These are phyloP conservation scores for Calonectria pauciramosa DNA, from an alignment of 2,329 filamentous ascomycete species.

Conservation along the genomic window DNA sequence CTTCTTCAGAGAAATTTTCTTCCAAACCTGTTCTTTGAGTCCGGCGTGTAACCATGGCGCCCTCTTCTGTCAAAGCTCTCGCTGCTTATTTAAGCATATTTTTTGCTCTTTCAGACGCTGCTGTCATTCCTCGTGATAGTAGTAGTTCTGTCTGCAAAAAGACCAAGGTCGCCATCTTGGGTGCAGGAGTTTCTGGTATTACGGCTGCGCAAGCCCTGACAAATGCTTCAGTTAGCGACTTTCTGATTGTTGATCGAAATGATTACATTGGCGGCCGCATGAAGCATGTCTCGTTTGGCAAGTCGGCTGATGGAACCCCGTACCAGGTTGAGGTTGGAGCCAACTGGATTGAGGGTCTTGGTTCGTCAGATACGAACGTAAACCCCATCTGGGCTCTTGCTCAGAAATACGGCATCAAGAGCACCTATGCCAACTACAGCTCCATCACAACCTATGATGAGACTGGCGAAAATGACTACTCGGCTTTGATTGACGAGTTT, in stretches of 20 bases:
- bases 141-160: conserved; percentile 40
- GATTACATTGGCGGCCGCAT: conserved; percentile 74
- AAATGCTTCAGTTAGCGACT: conserved; percentile 73
- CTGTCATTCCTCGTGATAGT: background rate
- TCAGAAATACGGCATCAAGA: conserved; percentile 70
- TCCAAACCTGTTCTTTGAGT: background rate
- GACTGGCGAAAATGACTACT: conserved; percentile 67
- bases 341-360: conserved; percentile 67
- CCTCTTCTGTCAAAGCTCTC: background rate
- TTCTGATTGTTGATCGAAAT: conserved; percentile 75
- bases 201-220: conserved; percentile 74
- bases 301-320: conserved; percentile 61
- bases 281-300: conserved; percentile 68
- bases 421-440: conserved; percentile 70
- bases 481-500: conserved; percentile 63
- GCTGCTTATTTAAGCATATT: background rate
- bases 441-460: conserved; percentile 73
- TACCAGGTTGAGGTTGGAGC: conserved; percentile 75
- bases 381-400: conserved; percentile 75
- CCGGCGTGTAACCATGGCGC: background rate
- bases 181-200: conserved; percentile 74
- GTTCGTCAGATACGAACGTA: conserved; percentile 50
- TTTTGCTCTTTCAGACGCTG: background rate
- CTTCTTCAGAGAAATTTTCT: background rate
- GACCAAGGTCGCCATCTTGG: conserved; percentile 54